These are phyloP conservation scores for Tuber borchii DNA, from an alignment of 495 filamentous ascomycete species.

Conservation along the genomic window DNA sequence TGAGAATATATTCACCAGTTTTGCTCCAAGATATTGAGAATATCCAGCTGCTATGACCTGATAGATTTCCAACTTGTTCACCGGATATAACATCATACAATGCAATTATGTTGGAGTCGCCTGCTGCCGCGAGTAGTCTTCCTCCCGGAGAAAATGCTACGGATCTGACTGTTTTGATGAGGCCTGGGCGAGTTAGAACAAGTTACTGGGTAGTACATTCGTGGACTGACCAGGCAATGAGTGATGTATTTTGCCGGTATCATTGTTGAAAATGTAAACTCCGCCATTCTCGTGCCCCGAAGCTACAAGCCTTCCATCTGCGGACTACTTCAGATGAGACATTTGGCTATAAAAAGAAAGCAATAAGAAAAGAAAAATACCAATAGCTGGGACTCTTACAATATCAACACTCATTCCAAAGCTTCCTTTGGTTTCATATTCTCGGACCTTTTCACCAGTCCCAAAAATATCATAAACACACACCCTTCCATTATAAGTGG, in stretches of 20 bases:
- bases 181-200: slow-evolving; percentile 49
- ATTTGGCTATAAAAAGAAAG: background rate
- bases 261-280: slow-evolving; percentile 92
- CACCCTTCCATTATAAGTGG: slow-evolving; percentile 74
- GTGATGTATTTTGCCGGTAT: slow-evolving; percentile 75
- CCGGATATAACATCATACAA: slow-evolving; percentile 87
- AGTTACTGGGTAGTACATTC: background rate
- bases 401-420: slow-evolving; percentile 87
- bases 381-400: slow-evolving; percentile 45
- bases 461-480: slow-evolving; percentile 76
- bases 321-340: slow-evolving; percentile 46
- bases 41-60: slow-evolving; percentile 76
- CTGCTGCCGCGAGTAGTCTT: slow-evolving; percentile 82
- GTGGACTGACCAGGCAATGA: slow-evolving; percentile 65
- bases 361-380: background rate
- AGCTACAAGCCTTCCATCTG: slow-evolving; percentile 77
- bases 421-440: slow-evolving; percentile 83
- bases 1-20: slow-evolving; percentile 88
- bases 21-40: slow-evolving; percentile 84
- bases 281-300: slow-evolving; percentile 88
- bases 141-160: slow-evolving; percentile 81
- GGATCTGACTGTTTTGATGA: slow-evolving; percentile 74
- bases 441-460: slow-evolving; percentile 54
- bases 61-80: slow-evolving; percentile 80
- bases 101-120: slow-evolving; percentile 79